Evolutionary conservation across 441 rosid species (phyloP).

Genomic region (Aleurites moluccanus): DNA sequence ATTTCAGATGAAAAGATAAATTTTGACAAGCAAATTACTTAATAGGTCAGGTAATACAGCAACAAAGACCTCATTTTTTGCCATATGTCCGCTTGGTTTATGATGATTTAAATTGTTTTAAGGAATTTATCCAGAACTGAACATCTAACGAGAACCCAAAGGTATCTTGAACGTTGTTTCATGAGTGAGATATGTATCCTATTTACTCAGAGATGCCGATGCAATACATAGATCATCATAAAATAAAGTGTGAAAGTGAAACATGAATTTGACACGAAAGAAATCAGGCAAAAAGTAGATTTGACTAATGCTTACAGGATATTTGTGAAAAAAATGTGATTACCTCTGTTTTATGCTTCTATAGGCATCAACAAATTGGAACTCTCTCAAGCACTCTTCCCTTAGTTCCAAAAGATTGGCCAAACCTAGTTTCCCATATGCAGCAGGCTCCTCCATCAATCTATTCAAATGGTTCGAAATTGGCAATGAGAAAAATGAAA

Average conservation of each 20-base stretch:
- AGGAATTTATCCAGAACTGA: background rate
- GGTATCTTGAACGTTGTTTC: background rate
- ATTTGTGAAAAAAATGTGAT: constrained; percentile 10
- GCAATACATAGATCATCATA: background rate
- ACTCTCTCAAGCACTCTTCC: constrained; percentile 98
- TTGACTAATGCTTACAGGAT: background rate
- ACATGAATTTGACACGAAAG: background rate
- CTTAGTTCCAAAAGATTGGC: constrained; percentile 97
- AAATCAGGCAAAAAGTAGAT: background rate
- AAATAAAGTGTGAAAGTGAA: background rate
- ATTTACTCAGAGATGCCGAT: background rate
- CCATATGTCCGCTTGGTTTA: background rate
- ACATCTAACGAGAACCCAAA: background rate
- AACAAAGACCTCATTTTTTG: background rate
- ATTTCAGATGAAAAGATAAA: background rate
- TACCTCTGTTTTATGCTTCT: constrained; percentile 98
- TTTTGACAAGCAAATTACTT: background rate
- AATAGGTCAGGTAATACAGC: background rate
- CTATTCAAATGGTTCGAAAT: constrained; percentile 37
- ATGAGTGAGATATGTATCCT: background rate
- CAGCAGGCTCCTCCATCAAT: constrained; percentile 98
- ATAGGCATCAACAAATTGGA: constrained; percentile 92
- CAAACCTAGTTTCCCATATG: constrained; percentile 94
- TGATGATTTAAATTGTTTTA: background rate
- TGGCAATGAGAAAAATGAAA: constrained; percentile 10